Base-by-base conservation (phyloP, 169 alveolate species). In the Cryptosporidium ryanae region DNA sequence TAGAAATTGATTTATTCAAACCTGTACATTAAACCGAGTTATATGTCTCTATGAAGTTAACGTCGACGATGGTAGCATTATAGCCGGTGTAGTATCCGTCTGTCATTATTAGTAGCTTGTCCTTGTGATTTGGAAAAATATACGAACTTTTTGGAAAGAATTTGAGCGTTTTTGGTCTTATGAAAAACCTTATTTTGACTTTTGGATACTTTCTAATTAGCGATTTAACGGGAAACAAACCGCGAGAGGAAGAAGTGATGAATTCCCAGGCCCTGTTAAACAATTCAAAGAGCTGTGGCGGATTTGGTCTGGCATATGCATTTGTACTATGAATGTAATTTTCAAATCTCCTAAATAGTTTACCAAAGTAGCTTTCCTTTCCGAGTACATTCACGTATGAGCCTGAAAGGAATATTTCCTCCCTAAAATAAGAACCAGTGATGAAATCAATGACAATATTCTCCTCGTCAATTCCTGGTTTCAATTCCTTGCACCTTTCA, bases 251-350 rank as follows among this genome's bases (percentile, higher is more conserved):
- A 6, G 87, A 52, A 5, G 87, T 76, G 31, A 76, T 43, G 23
- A 76, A 76, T 44, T 76, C 87, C 87, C 87, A 76, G 4, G 87
- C 87, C 27, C 87, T 76, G 21, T 76, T 76, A 34, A 76, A 61
- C 21, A 76, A 70, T 61, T 76, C 87, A 76, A 76, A 76, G 27
- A 76, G 29, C 23, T 55, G 68, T 29, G 87, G 87, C 18, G 87
- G 87, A 29, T 76, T 70, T 23, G 87, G 87, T 18, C 87, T 54
- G 1, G 76, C 61, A 46, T 76, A 55, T 0, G 54, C 71, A 0
- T 59, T 48, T 38, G 68, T 76, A 13, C 21, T 31, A n/a, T 59
- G 71, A n/a, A 68, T 21, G 15, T 49, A 54, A 52, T 76, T 76
- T 21, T 76, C 46, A 61, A 76, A 43, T 76, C 64, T 55, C 46